phyloP scores from a whole-genome alignment of 2,329 filamentous ascomycete species.

The Fusarium globosum region DNA sequence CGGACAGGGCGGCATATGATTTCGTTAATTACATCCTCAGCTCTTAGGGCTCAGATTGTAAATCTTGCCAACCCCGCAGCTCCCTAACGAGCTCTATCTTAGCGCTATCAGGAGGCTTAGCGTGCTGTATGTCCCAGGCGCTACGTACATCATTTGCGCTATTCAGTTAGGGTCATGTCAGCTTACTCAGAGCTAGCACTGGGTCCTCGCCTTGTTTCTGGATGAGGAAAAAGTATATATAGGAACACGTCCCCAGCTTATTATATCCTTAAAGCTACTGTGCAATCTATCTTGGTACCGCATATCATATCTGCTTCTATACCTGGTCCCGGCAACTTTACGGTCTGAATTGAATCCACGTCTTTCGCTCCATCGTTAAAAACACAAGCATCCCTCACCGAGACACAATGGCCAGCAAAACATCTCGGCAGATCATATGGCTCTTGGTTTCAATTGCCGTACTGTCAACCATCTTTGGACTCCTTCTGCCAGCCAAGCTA shows the following conservation, averaged over 20 bases:
- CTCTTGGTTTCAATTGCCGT: background rate
- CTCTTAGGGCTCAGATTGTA: no score
- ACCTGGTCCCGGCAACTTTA: background rate
- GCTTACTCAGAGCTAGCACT: background rate
- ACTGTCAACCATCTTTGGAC: accelerated
- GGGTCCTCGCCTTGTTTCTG: accelerated
- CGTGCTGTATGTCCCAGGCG: background rate
- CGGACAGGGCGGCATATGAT: no score
- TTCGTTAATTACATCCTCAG: no score
- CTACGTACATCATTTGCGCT: background rate
- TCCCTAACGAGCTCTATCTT: background rate
- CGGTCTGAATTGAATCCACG: accelerated
- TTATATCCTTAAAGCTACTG: accelerated
- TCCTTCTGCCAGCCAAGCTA: accelerated
- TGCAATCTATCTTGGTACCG: accelerated
- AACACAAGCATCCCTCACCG: background rate
- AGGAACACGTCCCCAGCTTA: background rate
- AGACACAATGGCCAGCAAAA: background rate
- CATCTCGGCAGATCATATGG: background rate
- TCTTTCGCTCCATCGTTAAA: accelerated
- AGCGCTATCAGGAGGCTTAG: accelerated
- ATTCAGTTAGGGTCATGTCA: background rate
- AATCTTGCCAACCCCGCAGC: no score
- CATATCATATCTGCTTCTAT: accelerated
- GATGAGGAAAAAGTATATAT: accelerated